A percentile compares a stretch with the other conserved stretches of the same genome.
Evolutionary conservation across 495 filamentous ascomycete species (phyloP).

Genomic region (Hypoxylon crocopeplum): DNA sequence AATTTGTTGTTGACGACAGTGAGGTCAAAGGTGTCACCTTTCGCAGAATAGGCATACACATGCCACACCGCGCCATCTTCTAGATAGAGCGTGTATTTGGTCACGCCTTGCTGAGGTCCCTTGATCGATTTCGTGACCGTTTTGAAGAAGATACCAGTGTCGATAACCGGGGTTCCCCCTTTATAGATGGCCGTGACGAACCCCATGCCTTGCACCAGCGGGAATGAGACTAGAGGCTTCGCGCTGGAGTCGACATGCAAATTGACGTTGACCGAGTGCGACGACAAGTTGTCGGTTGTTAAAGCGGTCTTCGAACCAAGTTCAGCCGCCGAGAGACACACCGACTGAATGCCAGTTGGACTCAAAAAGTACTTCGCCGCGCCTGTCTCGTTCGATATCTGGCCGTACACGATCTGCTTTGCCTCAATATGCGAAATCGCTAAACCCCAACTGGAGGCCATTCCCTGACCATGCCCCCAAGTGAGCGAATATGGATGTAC

Average conservation of each 20-base stretch:
- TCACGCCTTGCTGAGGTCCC: constrained; percentile 66
- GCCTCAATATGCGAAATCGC: constrained; percentile 74
- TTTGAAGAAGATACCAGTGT: constrained; percentile 75
- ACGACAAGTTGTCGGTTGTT: constrained; percentile 65
- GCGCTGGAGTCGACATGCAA: constrained; percentile 62
- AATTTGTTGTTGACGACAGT: constrained; percentile 54
- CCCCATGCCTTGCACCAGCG: constrained; percentile 88
- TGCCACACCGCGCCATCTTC: constrained; percentile 81
- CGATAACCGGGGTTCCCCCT: constrained; percentile 70
- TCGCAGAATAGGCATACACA: constrained; percentile 71
- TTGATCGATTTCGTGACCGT: constrained; percentile 66
- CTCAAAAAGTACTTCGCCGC: constrained; percentile 77
- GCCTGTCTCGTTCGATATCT: constrained; percentile 51
- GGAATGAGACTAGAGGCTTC: constrained; percentile 69
- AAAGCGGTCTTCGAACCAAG: constrained; percentile 65
- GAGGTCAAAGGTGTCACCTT: constrained; percentile 52
- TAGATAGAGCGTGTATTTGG: constrained; percentile 76
- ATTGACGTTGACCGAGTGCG: constrained; percentile 77
- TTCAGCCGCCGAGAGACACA: constrained; percentile 80
- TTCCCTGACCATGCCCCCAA: constrained; percentile 76
- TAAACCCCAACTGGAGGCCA: constrained; percentile 75
- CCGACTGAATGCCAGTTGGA: constrained; percentile 80
- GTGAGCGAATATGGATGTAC: constrained; percentile 85
- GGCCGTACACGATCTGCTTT: constrained; percentile 68
- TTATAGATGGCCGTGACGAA: constrained; percentile 84